A percentile compares a stretch with the other conserved stretches of the same genome.
These are phyloP conservation scores for Vigna hirtella DNA, from an alignment of 306 rosid genomes.

Conservation along the genomic window DNA sequence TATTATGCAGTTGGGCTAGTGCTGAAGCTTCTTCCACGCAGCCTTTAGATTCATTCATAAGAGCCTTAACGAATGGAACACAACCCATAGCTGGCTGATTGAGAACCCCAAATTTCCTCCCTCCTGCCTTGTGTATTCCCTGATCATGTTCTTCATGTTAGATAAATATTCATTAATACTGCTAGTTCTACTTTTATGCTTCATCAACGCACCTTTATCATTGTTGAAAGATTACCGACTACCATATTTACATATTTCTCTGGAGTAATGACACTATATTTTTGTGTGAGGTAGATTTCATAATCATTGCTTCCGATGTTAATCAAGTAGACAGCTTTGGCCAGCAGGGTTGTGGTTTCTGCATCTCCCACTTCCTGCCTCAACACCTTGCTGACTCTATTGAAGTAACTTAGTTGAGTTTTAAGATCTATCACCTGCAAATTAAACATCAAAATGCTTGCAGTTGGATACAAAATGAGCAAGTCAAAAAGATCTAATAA, in stretches of 20 bases:
- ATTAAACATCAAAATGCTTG: not conserved
- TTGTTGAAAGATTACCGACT: slow-evolving; percentile 63
- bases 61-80: slow-evolving; percentile 31
- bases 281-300: slow-evolving; percentile 48
- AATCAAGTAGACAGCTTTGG: slow-evolving; percentile 71
- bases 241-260: slow-evolving; percentile 64
- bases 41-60: slow-evolving; percentile 41
- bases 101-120: slow-evolving; percentile 59
- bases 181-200: too few species aligned
- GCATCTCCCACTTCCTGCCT: slow-evolving; percentile 54
- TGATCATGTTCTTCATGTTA: not conserved
- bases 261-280: slow-evolving; percentile 43
- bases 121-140: slow-evolving; percentile 55
- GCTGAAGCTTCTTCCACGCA: slow-evolving; percentile 43
- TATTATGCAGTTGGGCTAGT: slow-evolving; percentile 47
- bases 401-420: slow-evolving; percentile 55
- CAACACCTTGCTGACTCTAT: slow-evolving; percentile 52
- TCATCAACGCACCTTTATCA: slow-evolving; percentile 55
- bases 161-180: not conserved
- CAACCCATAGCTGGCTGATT: slow-evolving; percentile 49
- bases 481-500: not conserved
- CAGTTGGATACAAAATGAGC: too few species aligned
- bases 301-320: slow-evolving; percentile 72
- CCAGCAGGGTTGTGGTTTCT: slow-evolving; percentile 48
- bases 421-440: slow-evolving; percentile 67